phyloP scores from a whole-genome alignment of 805 yeast species.

The Hanseniaspora clermontiae region DNA sequence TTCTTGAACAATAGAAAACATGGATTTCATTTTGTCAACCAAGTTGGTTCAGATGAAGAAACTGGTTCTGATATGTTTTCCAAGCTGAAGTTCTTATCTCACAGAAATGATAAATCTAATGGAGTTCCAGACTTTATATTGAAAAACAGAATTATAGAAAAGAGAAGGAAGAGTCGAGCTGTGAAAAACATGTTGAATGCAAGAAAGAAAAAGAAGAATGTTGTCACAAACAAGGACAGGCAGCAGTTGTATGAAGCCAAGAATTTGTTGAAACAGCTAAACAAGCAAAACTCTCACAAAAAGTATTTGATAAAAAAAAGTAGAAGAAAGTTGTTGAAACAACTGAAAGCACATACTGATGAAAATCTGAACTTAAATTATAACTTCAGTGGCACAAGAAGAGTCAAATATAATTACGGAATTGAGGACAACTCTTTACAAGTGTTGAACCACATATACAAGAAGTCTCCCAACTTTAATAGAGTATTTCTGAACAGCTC shows the following conservation, averaged over 20 bases:
- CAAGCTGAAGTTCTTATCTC: background rate
- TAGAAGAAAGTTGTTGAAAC: conserved; percentile 4
- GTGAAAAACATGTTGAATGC: background rate
- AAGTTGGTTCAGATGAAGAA: background rate
- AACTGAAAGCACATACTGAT: background rate
- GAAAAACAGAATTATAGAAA: background rate
- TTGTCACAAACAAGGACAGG: conserved; percentile 4
- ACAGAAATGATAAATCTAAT: background rate
- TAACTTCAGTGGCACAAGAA: conserved; percentile 9
- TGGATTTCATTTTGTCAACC: conserved; percentile 1
- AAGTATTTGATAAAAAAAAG: background rate
- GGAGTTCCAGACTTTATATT: background rate
- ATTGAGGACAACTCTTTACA: conserved; percentile 1
- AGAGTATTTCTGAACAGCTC: conserved; percentile 21
- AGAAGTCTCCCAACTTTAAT: conserved; percentile 26
- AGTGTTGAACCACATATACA: conserved; percentile 17
- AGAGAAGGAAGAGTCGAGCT: background rate
- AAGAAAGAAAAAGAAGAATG: background rate
- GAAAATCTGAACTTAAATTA: conserved; percentile 9
- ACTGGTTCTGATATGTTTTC: conserved; percentile 2
- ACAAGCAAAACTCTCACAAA: conserved; percentile 1
- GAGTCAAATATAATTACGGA: background rate
- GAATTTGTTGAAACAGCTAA: background rate
- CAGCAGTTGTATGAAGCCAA: conserved; percentile 10
- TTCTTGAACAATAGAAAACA: conserved; percentile 2